These are phyloP conservation scores for Lentinula raphanica DNA, from an alignment of 768 basidiomycete genomes.

Conservation along the genomic window DNA sequence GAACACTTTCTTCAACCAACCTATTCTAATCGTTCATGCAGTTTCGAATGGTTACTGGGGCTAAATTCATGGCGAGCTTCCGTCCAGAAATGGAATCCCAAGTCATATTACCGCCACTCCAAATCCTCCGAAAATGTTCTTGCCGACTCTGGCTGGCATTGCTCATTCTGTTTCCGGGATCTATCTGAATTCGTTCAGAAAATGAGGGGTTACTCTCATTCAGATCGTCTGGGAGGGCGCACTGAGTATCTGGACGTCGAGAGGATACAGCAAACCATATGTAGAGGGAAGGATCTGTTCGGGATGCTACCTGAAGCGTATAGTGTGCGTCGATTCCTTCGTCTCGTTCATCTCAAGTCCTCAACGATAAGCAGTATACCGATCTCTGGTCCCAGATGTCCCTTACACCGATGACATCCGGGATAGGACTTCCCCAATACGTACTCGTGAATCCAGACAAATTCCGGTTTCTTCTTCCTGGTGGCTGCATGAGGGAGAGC, in stretches of 20 bases:
- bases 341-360: background rate
- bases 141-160: conserved; percentile 66
- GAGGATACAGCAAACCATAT: conserved; percentile 54
- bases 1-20: background rate
- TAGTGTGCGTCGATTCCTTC: conserved; percentile 31
- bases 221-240: conserved; percentile 51
- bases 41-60: conserved; percentile 56
- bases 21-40: conserved; percentile 12
- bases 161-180: conserved; percentile 61
- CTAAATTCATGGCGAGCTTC: conserved; percentile 53
- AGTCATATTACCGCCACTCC: conserved; percentile 41
- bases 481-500: conserved; percentile 40
- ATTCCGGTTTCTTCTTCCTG: conserved; percentile 51
- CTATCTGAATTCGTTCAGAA: conserved; percentile 54
- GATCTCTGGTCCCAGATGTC: conserved; percentile 50
- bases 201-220: conserved; percentile 59
- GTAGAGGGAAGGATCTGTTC: conserved; percentile 57
- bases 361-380: conserved; percentile 31
- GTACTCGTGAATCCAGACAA: conserved; percentile 44
- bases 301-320: conserved; percentile 63
- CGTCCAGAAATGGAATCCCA: conserved; percentile 42
- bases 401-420: conserved; percentile 47
- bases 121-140: conserved; percentile 43
- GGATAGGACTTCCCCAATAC: conserved; percentile 48
- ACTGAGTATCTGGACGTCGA: conserved; percentile 40